A percentile compares a stretch with the other conserved stretches of the same genome.
Evolutionary conservation across 352 stramenopile species (phyloP).

Genomic region (Phytophthora ramorum): DNA sequence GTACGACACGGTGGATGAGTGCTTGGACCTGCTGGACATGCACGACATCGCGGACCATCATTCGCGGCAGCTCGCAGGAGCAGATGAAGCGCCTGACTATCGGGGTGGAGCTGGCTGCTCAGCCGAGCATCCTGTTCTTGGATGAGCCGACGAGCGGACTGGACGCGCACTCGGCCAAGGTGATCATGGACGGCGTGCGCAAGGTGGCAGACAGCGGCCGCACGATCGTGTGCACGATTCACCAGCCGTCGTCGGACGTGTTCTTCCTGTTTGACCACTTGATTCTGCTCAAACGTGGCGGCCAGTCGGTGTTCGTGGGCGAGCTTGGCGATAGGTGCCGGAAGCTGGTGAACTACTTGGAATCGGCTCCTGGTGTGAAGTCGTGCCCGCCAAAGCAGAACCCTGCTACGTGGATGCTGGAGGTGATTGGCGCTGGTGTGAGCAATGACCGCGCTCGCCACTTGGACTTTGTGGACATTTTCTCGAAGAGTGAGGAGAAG

Average conservation of each 20-base stretch:
- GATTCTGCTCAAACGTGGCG: conserved; percentile 59
- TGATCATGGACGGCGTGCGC: conserved; percentile 77
- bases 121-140: conserved; percentile 75
- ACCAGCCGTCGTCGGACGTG: conserved; percentile 35
- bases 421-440: conserved; percentile 32
- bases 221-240: conserved; percentile 88
- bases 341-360: conserved; percentile 15
- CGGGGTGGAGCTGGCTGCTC: conserved; percentile 86
- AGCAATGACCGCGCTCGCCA: conserved; percentile 71
- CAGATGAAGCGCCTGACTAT: conserved; percentile 63
- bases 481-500: conserved; percentile 29
- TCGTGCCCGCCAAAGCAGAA: conserved; percentile 38
- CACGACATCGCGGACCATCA: conserved; percentile 42
- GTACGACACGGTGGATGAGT: conserved; percentile 39
- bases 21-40: conserved; percentile 37
- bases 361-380: conserved; percentile 34
- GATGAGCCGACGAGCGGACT: conserved; percentile 77
- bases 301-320: conserved; percentile 76
- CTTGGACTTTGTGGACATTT: conserved; percentile 38
- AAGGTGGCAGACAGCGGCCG: conserved; percentile 68
- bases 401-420: conserved; percentile 30
- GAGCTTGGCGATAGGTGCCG: conserved; percentile 51
- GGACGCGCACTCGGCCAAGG: conserved; percentile 74
- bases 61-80: conserved; percentile 43
- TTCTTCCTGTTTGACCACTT: conserved; percentile 84